Percentiles rank a stretch among this genome's conserved stretches.
Evolutionary conservation across 495 filamentous ascomycete species (phyloP).

Genomic region (Penicillium robsamsonii): DNA sequence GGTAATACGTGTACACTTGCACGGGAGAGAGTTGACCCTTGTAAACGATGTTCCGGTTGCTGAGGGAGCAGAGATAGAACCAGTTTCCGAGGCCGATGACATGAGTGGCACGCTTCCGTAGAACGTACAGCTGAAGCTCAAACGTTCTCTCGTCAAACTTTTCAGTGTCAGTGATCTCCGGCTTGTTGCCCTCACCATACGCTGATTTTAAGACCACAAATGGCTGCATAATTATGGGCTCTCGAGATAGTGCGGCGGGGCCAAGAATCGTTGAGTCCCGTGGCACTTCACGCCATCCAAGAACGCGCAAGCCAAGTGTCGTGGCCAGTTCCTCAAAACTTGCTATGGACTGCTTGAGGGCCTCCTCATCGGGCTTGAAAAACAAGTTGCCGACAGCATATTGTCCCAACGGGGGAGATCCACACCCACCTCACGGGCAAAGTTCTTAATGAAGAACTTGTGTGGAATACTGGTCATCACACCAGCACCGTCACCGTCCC

Average conservation of each 20-base stretch:
- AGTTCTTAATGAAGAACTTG: conserved; percentile 98
- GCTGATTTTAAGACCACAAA: conserved; percentile 86
- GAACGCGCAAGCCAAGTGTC: conserved; percentile 79
- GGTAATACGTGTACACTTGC: conserved; percentile 99
- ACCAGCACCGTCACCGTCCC: conserved; percentile 96
- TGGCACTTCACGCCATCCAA: conserved; percentile 97
- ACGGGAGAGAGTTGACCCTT: conserved; percentile 96
- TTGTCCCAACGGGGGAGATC: conserved; percentile 81
- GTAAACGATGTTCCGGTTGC: conserved; percentile 99
- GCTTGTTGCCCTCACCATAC: conserved; percentile 84
- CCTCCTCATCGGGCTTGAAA: conserved; percentile 93
- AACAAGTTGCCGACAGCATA: conserved; percentile 98
- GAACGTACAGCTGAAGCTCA: conserved; percentile 89
- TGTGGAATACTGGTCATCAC: conserved; percentile 99
- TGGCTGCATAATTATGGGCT: conserved; percentile 92
- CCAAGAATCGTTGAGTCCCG: conserved; percentile 89
- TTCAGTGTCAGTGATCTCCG: conserved; percentile 73
- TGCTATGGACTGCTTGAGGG: conserved; percentile 79
- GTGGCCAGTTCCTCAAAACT: conserved; percentile 91
- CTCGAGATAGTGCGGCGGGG: conserved; percentile 87
- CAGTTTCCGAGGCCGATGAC: conserved; percentile 95
- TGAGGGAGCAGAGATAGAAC: conserved; percentile 98
- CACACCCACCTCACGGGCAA: conserved; percentile 82
- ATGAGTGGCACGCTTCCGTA: conserved; percentile 93
- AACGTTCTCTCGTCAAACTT: conserved; percentile 82